A percentile compares a stretch with the other conserved stretches of the same genome.
phyloP scores from a whole-genome alignment of 1,284 basidiomycete genomes.

The Trametes polyzona region DNA sequence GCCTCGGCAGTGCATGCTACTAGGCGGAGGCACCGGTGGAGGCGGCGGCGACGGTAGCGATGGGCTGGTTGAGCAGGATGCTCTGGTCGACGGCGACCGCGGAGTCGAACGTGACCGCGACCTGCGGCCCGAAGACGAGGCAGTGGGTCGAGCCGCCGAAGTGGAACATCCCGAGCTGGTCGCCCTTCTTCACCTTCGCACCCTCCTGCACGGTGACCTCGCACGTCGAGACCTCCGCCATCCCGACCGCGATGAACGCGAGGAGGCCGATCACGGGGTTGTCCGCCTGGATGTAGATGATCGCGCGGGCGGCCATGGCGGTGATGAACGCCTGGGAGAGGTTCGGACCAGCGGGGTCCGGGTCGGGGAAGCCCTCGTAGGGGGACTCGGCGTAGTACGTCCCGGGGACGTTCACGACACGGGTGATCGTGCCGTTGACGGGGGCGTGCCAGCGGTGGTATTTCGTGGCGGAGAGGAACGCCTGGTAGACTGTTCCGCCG shows the following conservation, averaged over 20 bases:
- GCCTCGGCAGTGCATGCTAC: too few relatives aligned
- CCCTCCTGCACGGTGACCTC: conserved; percentile 36
- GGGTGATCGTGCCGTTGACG: conserved; percentile 43
- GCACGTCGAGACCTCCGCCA: conserved; percentile 52
- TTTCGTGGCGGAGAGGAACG: conserved; percentile 46
- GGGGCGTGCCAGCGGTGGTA: conserved; percentile 52
- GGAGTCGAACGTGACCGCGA: background rate
- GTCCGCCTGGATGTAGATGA: conserved; percentile 47
- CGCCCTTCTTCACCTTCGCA: conserved; percentile 45
- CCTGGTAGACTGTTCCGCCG: conserved; percentile 49
- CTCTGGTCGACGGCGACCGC: background rate
- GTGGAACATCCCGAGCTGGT: conserved; percentile 54
- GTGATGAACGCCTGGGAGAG: conserved; percentile 43
- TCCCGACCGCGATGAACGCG: conserved; percentile 46
- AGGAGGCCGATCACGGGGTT: conserved; percentile 44
- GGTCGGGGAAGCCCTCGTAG: conserved; percentile 18
- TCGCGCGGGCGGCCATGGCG: conserved; percentile 41
- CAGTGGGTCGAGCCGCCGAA: conserved; percentile 55
- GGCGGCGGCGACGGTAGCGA: background rate
- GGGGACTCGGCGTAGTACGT: conserved; percentile 43
- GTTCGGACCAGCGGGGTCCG: conserved; percentile 17
- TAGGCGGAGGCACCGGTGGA: too few relatives aligned
- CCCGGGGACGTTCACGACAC: conserved; percentile 40
- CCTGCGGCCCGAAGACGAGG: conserved; percentile 40
- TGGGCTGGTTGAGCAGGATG: conserved; percentile 6